Evolutionary conservation across 2,329 filamentous ascomycete genomes (phyloP).

Genomic region (Dactylonectria estremocensis): DNA sequence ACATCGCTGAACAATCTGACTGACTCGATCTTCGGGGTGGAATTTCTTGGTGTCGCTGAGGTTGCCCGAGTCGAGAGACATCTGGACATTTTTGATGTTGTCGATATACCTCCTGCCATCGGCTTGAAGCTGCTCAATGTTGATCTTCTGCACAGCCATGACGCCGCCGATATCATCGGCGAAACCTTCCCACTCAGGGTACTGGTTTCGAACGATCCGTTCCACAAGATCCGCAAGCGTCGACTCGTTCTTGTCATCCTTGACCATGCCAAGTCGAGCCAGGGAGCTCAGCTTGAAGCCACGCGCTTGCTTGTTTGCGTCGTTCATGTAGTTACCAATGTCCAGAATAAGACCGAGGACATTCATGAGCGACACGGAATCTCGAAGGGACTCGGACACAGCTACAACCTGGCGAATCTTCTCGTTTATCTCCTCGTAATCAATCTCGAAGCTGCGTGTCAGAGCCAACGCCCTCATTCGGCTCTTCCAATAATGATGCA

Average conservation of each 20-base stretch:
- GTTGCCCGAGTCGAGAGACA: slow-evolving; percentile 92
- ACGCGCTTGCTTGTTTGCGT: slow-evolving; percentile 96
- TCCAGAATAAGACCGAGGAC: slow-evolving; percentile 96
- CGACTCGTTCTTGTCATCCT: slow-evolving; percentile 98
- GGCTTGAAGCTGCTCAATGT: slow-evolving; percentile 89
- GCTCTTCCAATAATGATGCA: slow-evolving; percentile 99
- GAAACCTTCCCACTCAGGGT: slow-evolving; percentile 95
- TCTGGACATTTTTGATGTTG: slow-evolving; percentile 94
- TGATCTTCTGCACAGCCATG: slow-evolving; percentile 87
- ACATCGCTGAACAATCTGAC: slow-evolving; percentile 88
- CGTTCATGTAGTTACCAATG: slow-evolving; percentile 99
- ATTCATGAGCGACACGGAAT: slow-evolving; percentile 95
- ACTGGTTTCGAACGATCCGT: slow-evolving; percentile 95
- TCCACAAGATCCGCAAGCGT: slow-evolving; percentile 97
- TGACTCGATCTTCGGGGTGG: slow-evolving; percentile 96
- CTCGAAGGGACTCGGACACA: slow-evolving; percentile 90
- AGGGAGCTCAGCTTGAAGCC: slow-evolving; percentile 98
- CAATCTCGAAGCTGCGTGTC: slow-evolving; percentile 85
- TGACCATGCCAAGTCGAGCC: slow-evolving; percentile 94
- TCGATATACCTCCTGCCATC: slow-evolving; percentile 95
- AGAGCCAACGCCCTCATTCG: slow-evolving; percentile 92
- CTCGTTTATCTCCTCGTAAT: slow-evolving; percentile 91
- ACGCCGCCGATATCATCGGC: slow-evolving; percentile 87
- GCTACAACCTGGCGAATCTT: slow-evolving; percentile 89
- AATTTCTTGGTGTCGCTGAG: slow-evolving; percentile 97